Percentiles rank a stretch among this genome's conserved stretches.
These are phyloP conservation scores for Colletotrichum abscissum DNA, from an alignment of 2,329 filamentous ascomycete genomes.

Conservation along the genomic window DNA sequence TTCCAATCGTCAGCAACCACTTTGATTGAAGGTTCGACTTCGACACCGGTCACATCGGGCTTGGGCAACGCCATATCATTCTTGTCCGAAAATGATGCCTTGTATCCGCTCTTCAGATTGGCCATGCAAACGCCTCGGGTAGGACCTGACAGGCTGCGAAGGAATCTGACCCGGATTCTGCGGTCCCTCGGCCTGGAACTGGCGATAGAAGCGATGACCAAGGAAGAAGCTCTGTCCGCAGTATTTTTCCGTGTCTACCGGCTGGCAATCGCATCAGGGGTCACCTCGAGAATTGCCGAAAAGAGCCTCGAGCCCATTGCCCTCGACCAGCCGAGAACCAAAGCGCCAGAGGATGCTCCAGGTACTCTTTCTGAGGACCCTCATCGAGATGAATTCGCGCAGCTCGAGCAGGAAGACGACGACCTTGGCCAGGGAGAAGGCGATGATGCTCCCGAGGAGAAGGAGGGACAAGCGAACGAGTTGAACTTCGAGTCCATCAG, in stretches of 20 bases:
- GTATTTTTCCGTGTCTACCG: neutral
- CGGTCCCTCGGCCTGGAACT: accelerated
- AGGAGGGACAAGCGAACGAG: neutral
- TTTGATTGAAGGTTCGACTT: neutral
- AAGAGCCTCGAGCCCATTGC: neutral
- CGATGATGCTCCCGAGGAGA: too few relatives aligned
- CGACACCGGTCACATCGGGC: neutral
- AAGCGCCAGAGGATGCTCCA: neutral
- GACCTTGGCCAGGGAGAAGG: neutral
- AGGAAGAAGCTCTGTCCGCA: neutral
- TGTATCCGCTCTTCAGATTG: neutral
- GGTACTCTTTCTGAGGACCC: neutral
- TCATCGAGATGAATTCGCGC: neutral
- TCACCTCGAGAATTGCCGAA: neutral
- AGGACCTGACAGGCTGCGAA: neutral
- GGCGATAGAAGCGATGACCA: neutral
- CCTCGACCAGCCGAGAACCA: neutral
- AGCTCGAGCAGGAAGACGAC: neutral
- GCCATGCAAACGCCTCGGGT: neutral
- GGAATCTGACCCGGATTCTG: neutral
- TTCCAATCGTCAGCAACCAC: neutral
- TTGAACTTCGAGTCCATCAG: neutral
- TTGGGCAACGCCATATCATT: neutral
- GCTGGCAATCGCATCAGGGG: neutral
- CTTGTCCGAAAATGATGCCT: neutral